These are phyloP conservation scores for Priceomyces haplophilus DNA, from an alignment of 805 yeast genomes.

Conservation along the genomic window DNA sequence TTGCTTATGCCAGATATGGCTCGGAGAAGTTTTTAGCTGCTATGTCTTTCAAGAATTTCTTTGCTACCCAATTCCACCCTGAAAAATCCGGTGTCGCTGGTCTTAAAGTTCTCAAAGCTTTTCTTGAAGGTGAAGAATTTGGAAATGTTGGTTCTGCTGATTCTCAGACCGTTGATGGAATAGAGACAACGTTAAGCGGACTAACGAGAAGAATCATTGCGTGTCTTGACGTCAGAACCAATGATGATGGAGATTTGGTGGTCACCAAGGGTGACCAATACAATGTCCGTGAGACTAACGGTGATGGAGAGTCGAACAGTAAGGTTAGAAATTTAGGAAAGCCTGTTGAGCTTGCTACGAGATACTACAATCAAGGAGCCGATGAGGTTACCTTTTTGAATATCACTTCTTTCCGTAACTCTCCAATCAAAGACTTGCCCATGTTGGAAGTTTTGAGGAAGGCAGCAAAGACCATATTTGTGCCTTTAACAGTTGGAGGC, in stretches of 20 bases:
- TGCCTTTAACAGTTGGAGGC: constrained; percentile 97
- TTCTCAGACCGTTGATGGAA: constrained; percentile 20
- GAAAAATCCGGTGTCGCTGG: constrained; percentile 96
- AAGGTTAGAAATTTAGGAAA: constrained; percentile 92
- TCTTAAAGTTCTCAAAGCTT: constrained; percentile 66
- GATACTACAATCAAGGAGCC: constrained; percentile 91
- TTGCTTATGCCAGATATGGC: constrained; percentile 73
- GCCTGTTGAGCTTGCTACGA: constrained; percentile 91
- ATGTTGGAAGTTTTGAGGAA: constrained; percentile 84
- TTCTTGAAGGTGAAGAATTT: constrained; percentile 50
- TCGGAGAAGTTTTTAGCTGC: constrained; percentile 82
- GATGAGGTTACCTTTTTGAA: constrained; percentile 95
- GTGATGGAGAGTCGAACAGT: constrained; percentile 33
- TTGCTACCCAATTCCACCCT: constrained; percentile 99
- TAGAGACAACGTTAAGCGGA: constrained; percentile 50
- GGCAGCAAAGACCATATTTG: constrained; percentile 89
- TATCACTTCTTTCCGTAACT: constrained; percentile 92
- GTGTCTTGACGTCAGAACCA: constrained; percentile 93
- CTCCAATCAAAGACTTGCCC: constrained; percentile 90
- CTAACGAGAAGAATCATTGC: constrained; percentile 91
- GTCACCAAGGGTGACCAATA: constrained; percentile 99
- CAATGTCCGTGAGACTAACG: constrained; percentile 75
- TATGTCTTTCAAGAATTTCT: constrained; percentile 66
- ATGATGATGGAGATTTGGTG: constrained; percentile 91
- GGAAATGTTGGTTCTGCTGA: constrained; percentile 17